Evolutionary conservation across 345 rosid genomes (phyloP), one percentile per base, ranked within the genome.

Genomic region (Hypericum androsaemum): DNA sequence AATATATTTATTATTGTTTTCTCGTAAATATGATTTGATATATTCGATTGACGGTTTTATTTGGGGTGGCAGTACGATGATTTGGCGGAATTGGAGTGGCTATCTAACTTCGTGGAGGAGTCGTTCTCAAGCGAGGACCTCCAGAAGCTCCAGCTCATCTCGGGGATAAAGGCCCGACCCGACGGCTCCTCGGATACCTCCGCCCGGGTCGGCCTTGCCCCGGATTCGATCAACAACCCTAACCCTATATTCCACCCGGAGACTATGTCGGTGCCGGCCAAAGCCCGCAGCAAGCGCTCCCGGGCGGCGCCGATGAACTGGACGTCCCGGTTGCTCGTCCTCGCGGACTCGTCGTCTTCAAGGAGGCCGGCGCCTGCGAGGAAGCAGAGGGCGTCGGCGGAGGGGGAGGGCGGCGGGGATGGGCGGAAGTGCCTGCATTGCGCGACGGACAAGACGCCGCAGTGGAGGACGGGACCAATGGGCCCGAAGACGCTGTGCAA

Each of bases 61-160:
- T 58, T 38, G 39, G 42, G n/a, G n/a, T n/a, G 53, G 68, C 56
- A 88, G 96, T 75, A 68, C 58, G 90, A 88, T 56, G 94, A 88
- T 41, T 84, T 78, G 44, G 96, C 96, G 12, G 89, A 88, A 67
- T 60, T 88, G 12, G 96, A 88, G 51, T 84, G 94, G 96, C 69
- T 88, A 8, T 84, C 94, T 10, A 80, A 63, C 46, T 80, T 88
- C 69, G 90, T 82, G 0, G 88, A 88, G 57, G 94, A 84, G 53
- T 85, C 89, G 1, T 85, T 78, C 62, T 41, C 68, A 22, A 22
- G 32, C 39, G 84, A 80, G 47, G 75, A 66, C 43, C 86, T 88
- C 0, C 28, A 70, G 3, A 73, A 70, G 64, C 67, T 81, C 17
- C 6, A 10, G 6, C 40, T 71, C 7, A 17, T 71, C 70, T 80